Base-by-base conservation (phyloP, 108 stramenopile species). In the Seminavis robusta region DNA sequence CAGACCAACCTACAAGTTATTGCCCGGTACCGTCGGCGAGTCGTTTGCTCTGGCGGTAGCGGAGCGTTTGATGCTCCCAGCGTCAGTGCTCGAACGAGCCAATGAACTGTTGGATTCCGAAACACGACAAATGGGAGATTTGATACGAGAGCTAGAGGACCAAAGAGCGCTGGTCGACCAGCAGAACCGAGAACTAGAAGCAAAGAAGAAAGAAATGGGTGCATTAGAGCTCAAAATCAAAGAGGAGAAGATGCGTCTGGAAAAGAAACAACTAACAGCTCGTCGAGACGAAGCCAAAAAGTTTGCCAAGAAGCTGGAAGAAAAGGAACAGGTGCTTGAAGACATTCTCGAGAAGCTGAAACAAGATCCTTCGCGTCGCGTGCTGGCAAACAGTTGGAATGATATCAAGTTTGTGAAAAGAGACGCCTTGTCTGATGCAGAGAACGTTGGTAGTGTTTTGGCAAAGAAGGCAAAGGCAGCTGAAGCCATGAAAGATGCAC, bases 1-100 rank as follows among this genome's bases (percentile, higher is more conserved):
- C 0, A 58, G 75, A 19, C 97, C 97, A 0, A 95, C 95, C 23
- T 97, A 94, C 71, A 94, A 90, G 55, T 59, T 95, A 4, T 51
- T 86, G 0, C 81, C 81, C n/a, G 94, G 94, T n/a, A 78, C 83
- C 17, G 84, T 95, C 0, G 97, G 97, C 15, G 97, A 96, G 50
- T 93, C 91, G 2, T 94, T 86, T 61, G 97, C 95, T 3, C 56
- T 97, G 33, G 88, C 88, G 15, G 91, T 89, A 15, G 92, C 94
- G 23, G 92, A 92, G 51, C 73, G 90, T 8, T 47, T 93, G 13
- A 42, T 79, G 31, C 69, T 95, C 1, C 94, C 92, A 19, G 46
- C 60, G 40, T 37, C 61, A 20, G 90, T 97, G 6, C 47, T 97
- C 13, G 59, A 48, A 1, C 65, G 94, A 46, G 94, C 95, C 3